Evolutionary conservation across 2,329 filamentous ascomycete species (phyloP).

Genomic region (Clonostachys solani): DNA sequence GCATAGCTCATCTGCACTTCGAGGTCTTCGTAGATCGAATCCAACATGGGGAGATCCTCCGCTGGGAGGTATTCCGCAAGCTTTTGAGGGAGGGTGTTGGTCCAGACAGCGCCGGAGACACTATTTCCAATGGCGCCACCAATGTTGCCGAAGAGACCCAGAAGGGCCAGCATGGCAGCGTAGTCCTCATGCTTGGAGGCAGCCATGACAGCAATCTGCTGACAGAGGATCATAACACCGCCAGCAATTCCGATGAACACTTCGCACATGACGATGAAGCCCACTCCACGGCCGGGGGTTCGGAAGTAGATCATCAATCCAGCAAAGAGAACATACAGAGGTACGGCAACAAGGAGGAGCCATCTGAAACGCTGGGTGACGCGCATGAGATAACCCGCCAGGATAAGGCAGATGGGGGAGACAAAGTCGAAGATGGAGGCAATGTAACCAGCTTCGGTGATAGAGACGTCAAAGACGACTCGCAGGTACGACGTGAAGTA

Average conservation of each 20-base stretch:
- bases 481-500: slow-evolving; percentile 49
- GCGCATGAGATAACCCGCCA: slow-evolving; percentile 2
- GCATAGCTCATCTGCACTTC: slow-evolving; percentile 43
- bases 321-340: slow-evolving; percentile 25
- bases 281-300: slow-evolving; percentile 20
- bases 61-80: slow-evolving; percentile 44
- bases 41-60: slow-evolving; percentile 21
- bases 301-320: slow-evolving; percentile 38
- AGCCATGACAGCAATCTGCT: slow-evolving; percentile 18
- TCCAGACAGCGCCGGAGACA: slow-evolving; percentile 14
- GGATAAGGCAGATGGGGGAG: slow-evolving; percentile 1
- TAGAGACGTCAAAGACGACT: slow-evolving; percentile 31
- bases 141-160: slow-evolving; percentile 8
- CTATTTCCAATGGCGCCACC: slow-evolving; percentile 10
- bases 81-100: slow-evolving; percentile 22
- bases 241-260: slow-evolving; percentile 35
- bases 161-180: slow-evolving; percentile 11
- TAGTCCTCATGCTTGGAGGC: slow-evolving; percentile 15
- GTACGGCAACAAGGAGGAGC: slow-evolving; percentile 36
- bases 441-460: slow-evolving; percentile 34
- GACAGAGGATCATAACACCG: slow-evolving; percentile 18
- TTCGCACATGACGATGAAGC: slow-evolving; percentile 32
- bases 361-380: slow-evolving; percentile 22
- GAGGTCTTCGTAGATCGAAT: slow-evolving; percentile 48
- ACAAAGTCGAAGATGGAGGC: slow-evolving; percentile 3